Evolutionary conservation across 495 filamentous ascomycete species (phyloP), one percentile per base, ranked within the genome.

Genomic region (Neurospora sp.): DNA sequence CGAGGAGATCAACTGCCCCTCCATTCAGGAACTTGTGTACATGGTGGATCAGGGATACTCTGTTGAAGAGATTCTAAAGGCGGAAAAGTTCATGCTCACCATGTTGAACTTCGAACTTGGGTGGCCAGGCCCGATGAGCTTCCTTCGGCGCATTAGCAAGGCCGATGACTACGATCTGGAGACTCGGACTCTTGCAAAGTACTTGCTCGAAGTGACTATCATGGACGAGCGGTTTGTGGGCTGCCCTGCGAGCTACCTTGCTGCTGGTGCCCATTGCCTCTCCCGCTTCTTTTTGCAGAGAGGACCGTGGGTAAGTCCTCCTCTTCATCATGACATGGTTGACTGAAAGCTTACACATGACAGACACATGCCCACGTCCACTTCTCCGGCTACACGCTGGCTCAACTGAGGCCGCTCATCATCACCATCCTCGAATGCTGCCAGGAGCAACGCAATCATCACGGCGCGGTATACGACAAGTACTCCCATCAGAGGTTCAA

Each of bases 191-290:
- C 87, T 99, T 39, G 94, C 96, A 74, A 99, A 99, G 85, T 99
- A 99, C 83, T 98, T 99, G 83, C 85, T 98, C 69, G 96, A 99
- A 80, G 86, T 98, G 53, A 96, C 93, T 47, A 91, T 98, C 80
- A 97, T 99, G 94, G 96, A 98, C 81, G 96, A 98, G 85, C 91
- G 95, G 37, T 98, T 98, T 78, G 94, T 99, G 53, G 92, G 90
- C 65, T 92, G 89, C 78, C 91, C 93, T 53, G 92, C 96, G 7
- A 98, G 94, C 86, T 98, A 91, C 81, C 82, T 92, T 37, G 91
- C 96, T 61, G 96, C 96, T 45, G 96, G 93, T 14, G 94, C 96
- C 47, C 96, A 98, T 80, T 97, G 93, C 80, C 86, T 98, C 22
- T 91, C 96, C n/a, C 90, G 96, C 68, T 80, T 94, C 75, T 93